Evolutionary conservation across 2,329 filamentous ascomycete species (phyloP), one percentile per base, ranked within the genome.

Genomic region (Dendrostoma leiphaemia): DNA sequence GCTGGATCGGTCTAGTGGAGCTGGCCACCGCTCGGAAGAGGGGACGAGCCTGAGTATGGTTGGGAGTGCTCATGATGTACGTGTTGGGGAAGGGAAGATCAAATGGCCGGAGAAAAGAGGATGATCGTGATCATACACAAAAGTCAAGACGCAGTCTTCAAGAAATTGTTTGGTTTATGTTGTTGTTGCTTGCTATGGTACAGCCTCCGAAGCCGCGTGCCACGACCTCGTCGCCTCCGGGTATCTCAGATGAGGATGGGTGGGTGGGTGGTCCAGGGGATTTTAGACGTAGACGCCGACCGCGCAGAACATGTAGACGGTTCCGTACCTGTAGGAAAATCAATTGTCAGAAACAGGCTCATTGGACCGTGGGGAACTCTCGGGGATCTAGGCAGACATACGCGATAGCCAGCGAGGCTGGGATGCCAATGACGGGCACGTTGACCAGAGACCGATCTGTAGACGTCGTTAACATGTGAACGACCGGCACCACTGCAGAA

Each of bases 241-340:
- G 50, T 59, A 57, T 59, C 47, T 59, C 46, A 41, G 13, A n/a
- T n/a, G 26, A 47, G 23, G 35, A 45, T 32, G 24, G 15, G 71
- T 54, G 28, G 17, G 38, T 26, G n/a, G n/a, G n/a, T n/a, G n/a
- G 37, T 32, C 17, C 17, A 32, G 61, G 75, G 74, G 77, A 75
- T 83, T 71, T 79, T 84, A 99, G 72, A 99, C 91, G 85, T 99
- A 97, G 69, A 99, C 94, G 71, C 94, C 94, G 70, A 94, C 94
- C 57, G 92, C 94, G 75, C 94, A 99, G 75, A 99, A 97, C 88
- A 97, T 96, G 76, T 94, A 97, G 43, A 99, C 91, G 48, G 93
- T 88, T 64, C 94, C 94, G 72, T 96, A 89, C 48, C 93, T 97
- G 67, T 10, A 23, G 26, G 19, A n/a, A 12, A 24, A 6, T 23